Base-by-base conservation (phyloP, 2,329 filamentous ascomycete genomes). In the Neofusicoccum laricinum region DNA sequence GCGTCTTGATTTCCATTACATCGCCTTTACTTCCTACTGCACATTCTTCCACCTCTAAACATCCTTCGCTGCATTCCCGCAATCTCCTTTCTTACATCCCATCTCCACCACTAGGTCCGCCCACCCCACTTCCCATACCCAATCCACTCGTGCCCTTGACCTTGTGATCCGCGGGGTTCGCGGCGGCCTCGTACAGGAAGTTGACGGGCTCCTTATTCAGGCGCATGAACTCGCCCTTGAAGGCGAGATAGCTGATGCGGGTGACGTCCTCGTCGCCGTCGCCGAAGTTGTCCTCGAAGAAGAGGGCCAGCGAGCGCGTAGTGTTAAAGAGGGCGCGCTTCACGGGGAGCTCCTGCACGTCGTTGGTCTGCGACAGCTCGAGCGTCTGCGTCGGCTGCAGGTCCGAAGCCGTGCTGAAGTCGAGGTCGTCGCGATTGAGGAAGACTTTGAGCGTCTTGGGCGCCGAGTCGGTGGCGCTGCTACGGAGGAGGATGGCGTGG, bases 171-270 rank as follows among this genome's bases (percentile, higher is more conserved):
- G 81, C 86, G 12, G 94, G 95, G 76, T 97, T 97, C 40, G 95
- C 90, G 30, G 94, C 94, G 17, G 93, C 90, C 84, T 99, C 95
- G 77, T 98, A 99, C 66, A 97, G 72, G 70, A 98, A 94, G 69
- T 90, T 92, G 6, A 90, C 82, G 0, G 95, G 93, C 74, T 94
- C 92, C 63, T 90, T 84, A 51, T 90, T 95, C 72, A 96, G 78
- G 75, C 88, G 88, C 86, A 95, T 95, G 84, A 92, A 98, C 78
- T 97, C 92, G 25, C 95, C 95, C 79, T 92, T 93, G 81, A 99
- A 98, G 0, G 91, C 95, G 64, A 98, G 68, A 78, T 97, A 99
- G 67, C 84, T 88, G 1, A 98, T 76, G 55, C 88, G 84, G 49
- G 91, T 94, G 63, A 90, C 87, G 19, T 65, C 64, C 73, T 93